A percentile compares a stretch with the other conserved stretches of the same genome.
phyloP scores from a whole-genome alignment of 805 yeast genomes.

The Kodamaea neixiangensis region DNA sequence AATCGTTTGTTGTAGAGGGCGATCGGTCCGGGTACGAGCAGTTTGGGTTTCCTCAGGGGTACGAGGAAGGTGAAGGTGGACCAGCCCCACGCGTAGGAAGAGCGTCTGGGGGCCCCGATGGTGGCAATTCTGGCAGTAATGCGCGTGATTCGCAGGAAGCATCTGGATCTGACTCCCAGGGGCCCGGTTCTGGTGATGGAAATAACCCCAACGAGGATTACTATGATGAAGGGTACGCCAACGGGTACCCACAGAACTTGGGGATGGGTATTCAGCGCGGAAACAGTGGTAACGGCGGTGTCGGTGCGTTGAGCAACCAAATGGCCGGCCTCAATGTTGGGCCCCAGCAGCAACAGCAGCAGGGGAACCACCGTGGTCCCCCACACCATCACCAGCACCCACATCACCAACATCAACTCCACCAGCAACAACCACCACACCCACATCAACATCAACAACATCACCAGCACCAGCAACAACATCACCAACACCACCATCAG shows the following conservation, averaged over 20 bases:
- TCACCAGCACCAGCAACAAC: slow-evolving; percentile 11
- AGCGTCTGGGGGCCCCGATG: neutral
- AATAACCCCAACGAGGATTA: neutral
- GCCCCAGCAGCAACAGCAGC: neutral
- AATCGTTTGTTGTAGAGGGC: slow-evolving; percentile 14
- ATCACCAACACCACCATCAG: slow-evolving; percentile 1
- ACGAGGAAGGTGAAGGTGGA: neutral
- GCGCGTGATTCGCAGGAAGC: neutral
- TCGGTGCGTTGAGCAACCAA: slow-evolving; percentile 6
- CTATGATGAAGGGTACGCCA: slow-evolving; percentile 1
- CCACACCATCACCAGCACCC: slow-evolving; percentile 9
- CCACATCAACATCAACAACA: neutral
- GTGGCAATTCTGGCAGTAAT: neutral
- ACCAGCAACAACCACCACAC: neutral
- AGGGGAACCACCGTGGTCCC: slow-evolving; percentile 17
- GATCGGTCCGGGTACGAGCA: slow-evolving; percentile 1
- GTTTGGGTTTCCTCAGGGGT: neutral
- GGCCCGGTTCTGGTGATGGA: neutral
- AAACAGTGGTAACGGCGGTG: slow-evolving; percentile 7
- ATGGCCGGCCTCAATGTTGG: slow-evolving; percentile 9
- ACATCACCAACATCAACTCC: slow-evolving; percentile 16
- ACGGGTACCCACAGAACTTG: neutral
- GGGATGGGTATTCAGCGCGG: slow-evolving; percentile 8
- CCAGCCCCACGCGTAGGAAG: too few species aligned
- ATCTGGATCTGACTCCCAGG: neutral